A percentile compares a stretch with the other conserved stretches of the same genome.
phyloP scores from a whole-genome alignment of 805 yeast genomes.

The Candida stauntonica region DNA sequence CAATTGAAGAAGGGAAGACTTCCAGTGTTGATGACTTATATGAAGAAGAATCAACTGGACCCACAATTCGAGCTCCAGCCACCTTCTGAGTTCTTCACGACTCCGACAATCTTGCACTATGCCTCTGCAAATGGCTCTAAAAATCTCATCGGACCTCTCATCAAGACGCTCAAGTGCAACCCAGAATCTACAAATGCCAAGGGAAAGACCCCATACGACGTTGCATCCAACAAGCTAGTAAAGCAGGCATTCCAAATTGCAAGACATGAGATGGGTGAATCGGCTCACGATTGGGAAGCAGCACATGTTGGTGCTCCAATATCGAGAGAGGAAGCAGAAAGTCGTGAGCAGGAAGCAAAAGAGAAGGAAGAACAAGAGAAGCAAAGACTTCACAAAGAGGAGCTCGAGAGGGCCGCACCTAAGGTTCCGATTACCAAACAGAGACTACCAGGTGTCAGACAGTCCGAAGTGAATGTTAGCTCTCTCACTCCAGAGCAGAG shows the following conservation, averaged over 20 bases:
- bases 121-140: slow-evolving; percentile 65
- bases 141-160: slow-evolving; percentile 59
- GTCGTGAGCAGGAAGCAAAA: slow-evolving; percentile 32
- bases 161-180: slow-evolving; percentile 64
- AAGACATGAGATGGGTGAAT: slow-evolving; percentile 66
- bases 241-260: slow-evolving; percentile 62
- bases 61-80: slow-evolving; percentile 58
- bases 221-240: slow-evolving; percentile 44
- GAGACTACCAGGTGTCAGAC: slow-evolving; percentile 26
- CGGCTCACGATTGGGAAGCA: slow-evolving; percentile 59
- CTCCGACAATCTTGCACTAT: slow-evolving; percentile 77
- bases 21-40: slow-evolving; percentile 61
- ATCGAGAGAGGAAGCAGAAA: slow-evolving; percentile 51
- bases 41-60: slow-evolving; percentile 53
- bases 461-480: slow-evolving; percentile 41
- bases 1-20: slow-evolving; percentile 71
- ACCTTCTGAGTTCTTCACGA: slow-evolving; percentile 39
- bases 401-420: slow-evolving; percentile 33
- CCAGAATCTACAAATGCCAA: slow-evolving; percentile 51
- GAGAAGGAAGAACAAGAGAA: slow-evolving; percentile 36
- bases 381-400: slow-evolving; percentile 39
- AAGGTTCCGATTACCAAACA: slow-evolving; percentile 35
- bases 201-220: slow-evolving; percentile 68
- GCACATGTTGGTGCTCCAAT: slow-evolving; percentile 63
- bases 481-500: slow-evolving; percentile 73